These are phyloP conservation scores for Trichoderma koningiopsis DNA, from an alignment of 2,329 filamentous ascomycete genomes.

Conservation along the genomic window DNA sequence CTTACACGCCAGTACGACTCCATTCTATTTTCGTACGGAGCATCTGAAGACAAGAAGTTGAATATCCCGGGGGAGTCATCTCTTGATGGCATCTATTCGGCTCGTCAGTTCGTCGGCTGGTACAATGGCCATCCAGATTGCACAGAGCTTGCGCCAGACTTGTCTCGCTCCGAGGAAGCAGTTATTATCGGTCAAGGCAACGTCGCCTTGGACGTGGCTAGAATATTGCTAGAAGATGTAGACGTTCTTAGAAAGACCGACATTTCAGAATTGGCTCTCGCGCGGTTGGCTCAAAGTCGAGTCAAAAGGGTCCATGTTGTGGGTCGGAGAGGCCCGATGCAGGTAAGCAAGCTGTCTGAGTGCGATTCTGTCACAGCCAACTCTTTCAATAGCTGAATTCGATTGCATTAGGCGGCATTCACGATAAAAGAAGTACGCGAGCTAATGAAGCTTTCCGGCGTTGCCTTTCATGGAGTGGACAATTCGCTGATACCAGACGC, in stretches of 20 bases:
- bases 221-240: slow-evolving; percentile 78
- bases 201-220: slow-evolving; percentile 89
- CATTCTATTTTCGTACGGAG: slow-evolving; percentile 90
- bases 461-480: slow-evolving; percentile 72
- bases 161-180: slow-evolving; percentile 76
- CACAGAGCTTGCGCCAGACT: slow-evolving; percentile 69
- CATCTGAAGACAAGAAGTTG: slow-evolving; percentile 77
- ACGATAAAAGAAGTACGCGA: slow-evolving; percentile 95
- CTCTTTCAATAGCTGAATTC: not conserved
- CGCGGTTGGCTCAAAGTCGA: slow-evolving; percentile 69
- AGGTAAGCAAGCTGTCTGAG: slow-evolving; percentile 54
- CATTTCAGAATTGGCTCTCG: slow-evolving; percentile 82
- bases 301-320: slow-evolving; percentile 84
- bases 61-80: slow-evolving; percentile 76
- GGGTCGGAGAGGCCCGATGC: slow-evolving; percentile 83
- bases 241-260: slow-evolving; percentile 78
- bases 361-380: not conserved
- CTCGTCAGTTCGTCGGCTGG: slow-evolving; percentile 94
- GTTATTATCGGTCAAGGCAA: slow-evolving; percentile 94
- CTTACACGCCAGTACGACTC: slow-evolving; percentile 87
- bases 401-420: slow-evolving; percentile 69
- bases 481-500: slow-evolving; percentile 66
- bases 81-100: slow-evolving; percentile 77
- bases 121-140: slow-evolving; percentile 94
- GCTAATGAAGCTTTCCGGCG: slow-evolving; percentile 72